phyloP scores from a whole-genome alignment of 106 monocot species.

The Amphibolis antarctica region DNA sequence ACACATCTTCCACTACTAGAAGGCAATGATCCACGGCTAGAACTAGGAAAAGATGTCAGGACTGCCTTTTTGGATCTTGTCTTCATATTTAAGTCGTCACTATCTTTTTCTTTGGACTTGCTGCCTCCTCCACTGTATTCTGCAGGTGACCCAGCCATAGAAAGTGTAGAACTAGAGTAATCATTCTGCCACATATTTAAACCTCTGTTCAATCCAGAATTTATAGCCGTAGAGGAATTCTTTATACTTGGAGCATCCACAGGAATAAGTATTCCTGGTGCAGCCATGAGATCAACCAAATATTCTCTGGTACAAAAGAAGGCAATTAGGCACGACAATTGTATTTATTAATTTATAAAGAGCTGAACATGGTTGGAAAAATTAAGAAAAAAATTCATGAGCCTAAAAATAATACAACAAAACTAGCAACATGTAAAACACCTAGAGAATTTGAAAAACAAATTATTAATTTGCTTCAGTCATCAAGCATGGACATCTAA shows the following conservation, averaged over 20 bases:
- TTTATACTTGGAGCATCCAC: constrained; percentile 60
- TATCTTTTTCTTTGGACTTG: constrained; percentile 12
- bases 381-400: no score
- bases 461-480: no score
- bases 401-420: no score
- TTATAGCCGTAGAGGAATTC: constrained; percentile 33
- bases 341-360: no score
- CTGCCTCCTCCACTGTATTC: neutral
- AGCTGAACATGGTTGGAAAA: no score
- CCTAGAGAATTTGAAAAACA: no score
- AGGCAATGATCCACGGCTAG: constrained; percentile 19
- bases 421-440: no score
- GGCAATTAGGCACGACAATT: neutral
- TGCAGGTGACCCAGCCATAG: neutral
- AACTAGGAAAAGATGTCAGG: constrained; percentile 14
- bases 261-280: constrained; percentile 88
- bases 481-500: no score
- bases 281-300: constrained; percentile 98
- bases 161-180: constrained; percentile 13
- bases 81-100: constrained; percentile 7
- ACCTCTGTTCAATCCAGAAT: constrained; percentile 18
- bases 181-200: constrained; percentile 11
- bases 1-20: constrained; percentile 34
- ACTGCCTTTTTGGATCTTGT: constrained; percentile 22
- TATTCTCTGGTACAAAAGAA: constrained; percentile 48